Conservation (phyloP, 148 eudicot species). For the Gaultheria prostrata region DNA sequence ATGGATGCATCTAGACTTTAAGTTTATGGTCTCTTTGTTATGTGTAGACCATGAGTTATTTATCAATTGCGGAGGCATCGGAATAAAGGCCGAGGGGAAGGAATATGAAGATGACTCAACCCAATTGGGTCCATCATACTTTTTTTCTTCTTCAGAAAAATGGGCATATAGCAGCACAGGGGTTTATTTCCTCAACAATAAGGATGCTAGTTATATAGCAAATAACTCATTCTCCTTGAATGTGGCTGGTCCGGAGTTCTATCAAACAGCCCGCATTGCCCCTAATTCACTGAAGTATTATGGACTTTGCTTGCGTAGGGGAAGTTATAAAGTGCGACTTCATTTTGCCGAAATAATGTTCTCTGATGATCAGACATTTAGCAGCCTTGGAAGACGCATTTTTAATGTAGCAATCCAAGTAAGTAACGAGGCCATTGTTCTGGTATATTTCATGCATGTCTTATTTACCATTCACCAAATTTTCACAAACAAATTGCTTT, state of each 20-base stretch:
- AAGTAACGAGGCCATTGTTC: constrained; percentile 24
- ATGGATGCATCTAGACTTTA: background rate
- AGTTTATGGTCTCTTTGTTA: constrained; percentile 5
- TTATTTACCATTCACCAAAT: background rate
- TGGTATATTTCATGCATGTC: background rate
- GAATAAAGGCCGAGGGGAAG: constrained; percentile 27
- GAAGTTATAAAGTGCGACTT: constrained; percentile 67
- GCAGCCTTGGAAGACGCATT: constrained; percentile 60
- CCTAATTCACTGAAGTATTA: constrained; percentile 72
- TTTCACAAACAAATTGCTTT: background rate
- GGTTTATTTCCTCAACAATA: constrained; percentile 22
- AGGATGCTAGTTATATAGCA: constrained; percentile 30
- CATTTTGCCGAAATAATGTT: constrained; percentile 71
- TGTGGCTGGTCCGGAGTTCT: constrained; percentile 39
- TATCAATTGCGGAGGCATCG: constrained; percentile 60
- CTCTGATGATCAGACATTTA: constrained; percentile 48
- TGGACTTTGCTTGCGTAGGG: constrained; percentile 57
- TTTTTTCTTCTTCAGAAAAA: constrained; percentile 41
- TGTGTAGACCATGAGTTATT: constrained; percentile 51
- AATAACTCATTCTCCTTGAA: constrained; percentile 30
- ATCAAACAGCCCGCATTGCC: constrained; percentile 61
- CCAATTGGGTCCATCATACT: constrained; percentile 44
- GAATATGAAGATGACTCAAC: constrained; percentile 46
- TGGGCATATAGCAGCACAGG: constrained; percentile 84
- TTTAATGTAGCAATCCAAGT: constrained; percentile 79